A percentile compares a stretch with the other conserved stretches of the same genome.
Evolutionary conservation across 768 basidiomycete species (phyloP).

Genomic region (Calocera viscosa): DNA sequence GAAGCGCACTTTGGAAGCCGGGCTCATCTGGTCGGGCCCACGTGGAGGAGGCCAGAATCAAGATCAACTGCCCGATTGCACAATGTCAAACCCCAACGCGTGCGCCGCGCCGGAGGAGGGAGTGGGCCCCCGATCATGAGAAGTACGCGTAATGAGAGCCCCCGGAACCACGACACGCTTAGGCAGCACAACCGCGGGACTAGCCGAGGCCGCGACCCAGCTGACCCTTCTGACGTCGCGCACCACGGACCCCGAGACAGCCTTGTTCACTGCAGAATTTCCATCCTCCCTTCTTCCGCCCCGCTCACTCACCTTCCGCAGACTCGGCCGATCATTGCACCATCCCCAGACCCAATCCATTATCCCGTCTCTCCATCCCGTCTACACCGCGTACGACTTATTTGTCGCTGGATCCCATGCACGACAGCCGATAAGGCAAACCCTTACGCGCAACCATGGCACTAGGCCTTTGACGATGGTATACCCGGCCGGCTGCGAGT

Average conservation of each 20-base stretch:
- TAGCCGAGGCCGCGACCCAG: constrained; percentile 4
- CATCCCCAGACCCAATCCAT: not conserved
- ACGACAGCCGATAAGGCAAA: constrained; percentile 4
- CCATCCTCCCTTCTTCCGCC: not conserved
- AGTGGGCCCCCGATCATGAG: not conserved
- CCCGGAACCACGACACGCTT: not conserved
- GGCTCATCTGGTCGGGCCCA: not conserved
- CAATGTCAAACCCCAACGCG: not conserved
- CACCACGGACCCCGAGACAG: constrained; percentile 2
- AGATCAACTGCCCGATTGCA: not conserved
- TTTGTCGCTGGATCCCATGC: not conserved
- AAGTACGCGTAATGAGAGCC: not conserved
- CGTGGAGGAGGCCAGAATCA: not conserved
- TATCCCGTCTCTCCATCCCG: not conserved
- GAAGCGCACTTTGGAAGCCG: not conserved
- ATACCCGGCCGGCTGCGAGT: not conserved
- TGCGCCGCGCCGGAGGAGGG: not conserved
- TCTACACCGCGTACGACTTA: not conserved
- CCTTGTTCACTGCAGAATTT: constrained; percentile 5
- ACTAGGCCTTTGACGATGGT: not conserved
- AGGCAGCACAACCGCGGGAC: not conserved
- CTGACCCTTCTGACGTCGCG: not conserved
- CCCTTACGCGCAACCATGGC: not conserved
- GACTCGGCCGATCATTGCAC: not conserved
- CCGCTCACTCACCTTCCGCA: not conserved